A percentile compares a stretch with the other conserved stretches of the same genome.
These are phyloP conservation scores for Candida piceae DNA, from an alignment of 805 yeast genomes.

Conservation along the genomic window DNA sequence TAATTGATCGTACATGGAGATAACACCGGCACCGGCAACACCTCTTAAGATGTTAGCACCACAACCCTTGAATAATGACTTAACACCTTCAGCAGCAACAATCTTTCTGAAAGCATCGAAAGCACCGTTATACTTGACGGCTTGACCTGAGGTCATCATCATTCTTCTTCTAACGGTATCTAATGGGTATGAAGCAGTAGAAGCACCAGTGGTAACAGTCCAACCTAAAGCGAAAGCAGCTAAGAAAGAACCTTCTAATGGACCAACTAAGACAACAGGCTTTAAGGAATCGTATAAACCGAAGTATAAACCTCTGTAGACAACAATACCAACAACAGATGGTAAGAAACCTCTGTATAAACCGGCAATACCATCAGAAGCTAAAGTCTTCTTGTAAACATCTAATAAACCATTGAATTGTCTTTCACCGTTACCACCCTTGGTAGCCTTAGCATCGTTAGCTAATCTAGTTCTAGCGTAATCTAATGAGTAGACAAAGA, in stretches of 20 bases:
- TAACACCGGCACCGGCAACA: slow-evolving; percentile 99
- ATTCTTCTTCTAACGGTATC: slow-evolving; percentile 99
- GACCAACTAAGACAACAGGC: slow-evolving; percentile 92
- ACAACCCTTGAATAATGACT: slow-evolving; percentile 96
- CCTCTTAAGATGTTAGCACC: slow-evolving; percentile 99
- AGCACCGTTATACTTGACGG: slow-evolving; percentile 94
- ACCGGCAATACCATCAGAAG: slow-evolving; percentile 97
- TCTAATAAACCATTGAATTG: slow-evolving; percentile 96
- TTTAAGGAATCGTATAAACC: slow-evolving; percentile 96
- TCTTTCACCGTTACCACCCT: slow-evolving; percentile 86
- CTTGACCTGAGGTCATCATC: slow-evolving; percentile 99
- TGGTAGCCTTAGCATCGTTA: slow-evolving; percentile 90
- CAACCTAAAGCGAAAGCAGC: slow-evolving; percentile 97
- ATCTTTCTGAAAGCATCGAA: slow-evolving; percentile 87
- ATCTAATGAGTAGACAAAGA: slow-evolving; percentile 94
- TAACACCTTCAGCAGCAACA: slow-evolving; percentile 93
- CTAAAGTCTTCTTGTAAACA: slow-evolving; percentile 93
- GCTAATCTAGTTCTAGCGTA: slow-evolving; percentile 99
- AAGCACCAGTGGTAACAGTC: slow-evolving; percentile 97
- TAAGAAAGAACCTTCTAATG: slow-evolving; percentile 88
- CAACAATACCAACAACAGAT: slow-evolving; percentile 95
- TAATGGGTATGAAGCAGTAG: slow-evolving; percentile 98
- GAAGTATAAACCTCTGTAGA: slow-evolving; percentile 98
- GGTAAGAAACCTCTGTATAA: slow-evolving; percentile 99
- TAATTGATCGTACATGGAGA: slow-evolving; percentile 95